phyloP scores from a whole-genome alignment of 1,284 basidiomycete species.

The Leccinum solheimii region DNA sequence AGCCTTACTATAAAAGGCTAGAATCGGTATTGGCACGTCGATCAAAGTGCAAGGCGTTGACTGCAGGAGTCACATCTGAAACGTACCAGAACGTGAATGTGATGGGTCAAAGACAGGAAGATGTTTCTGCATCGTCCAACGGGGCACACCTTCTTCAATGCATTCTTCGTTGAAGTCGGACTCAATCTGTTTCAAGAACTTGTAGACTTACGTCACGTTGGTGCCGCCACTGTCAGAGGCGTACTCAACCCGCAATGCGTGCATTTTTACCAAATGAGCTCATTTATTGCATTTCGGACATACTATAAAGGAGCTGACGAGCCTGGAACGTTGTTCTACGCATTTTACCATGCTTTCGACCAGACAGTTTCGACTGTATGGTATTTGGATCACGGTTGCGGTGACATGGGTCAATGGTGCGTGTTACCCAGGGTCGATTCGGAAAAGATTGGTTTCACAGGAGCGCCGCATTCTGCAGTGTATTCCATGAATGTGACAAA shows the following conservation, averaged over 20 bases:
- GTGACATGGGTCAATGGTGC: constrained; percentile 6
- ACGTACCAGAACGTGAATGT: no score
- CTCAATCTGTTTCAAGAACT: no score
- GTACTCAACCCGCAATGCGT: background rate
- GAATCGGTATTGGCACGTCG: background rate
- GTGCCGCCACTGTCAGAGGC: background rate
- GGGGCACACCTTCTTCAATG: background rate
- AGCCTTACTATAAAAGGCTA: background rate
- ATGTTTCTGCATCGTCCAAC: background rate
- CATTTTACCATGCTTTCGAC: background rate
- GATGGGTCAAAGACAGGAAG: background rate
- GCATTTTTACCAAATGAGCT: background rate
- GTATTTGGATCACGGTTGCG: background rate
- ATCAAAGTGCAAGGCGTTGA: background rate
- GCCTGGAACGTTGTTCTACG: background rate
- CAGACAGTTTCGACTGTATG: constrained; percentile 1
- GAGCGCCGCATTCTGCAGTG: background rate
- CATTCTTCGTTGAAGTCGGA: background rate
- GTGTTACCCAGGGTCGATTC: background rate
- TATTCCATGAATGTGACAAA: constrained; percentile 25
- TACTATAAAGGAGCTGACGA: constrained; percentile 2
- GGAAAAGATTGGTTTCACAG: background rate
- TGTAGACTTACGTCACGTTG: background rate
- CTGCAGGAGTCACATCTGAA: no score
- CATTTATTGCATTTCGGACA: background rate